Percentiles rank a stretch among this genome's conserved stretches.
These are phyloP conservation scores for Euclidium syriacum DNA, from an alignment of 345 rosid genomes.

Conservation along the genomic window DNA sequence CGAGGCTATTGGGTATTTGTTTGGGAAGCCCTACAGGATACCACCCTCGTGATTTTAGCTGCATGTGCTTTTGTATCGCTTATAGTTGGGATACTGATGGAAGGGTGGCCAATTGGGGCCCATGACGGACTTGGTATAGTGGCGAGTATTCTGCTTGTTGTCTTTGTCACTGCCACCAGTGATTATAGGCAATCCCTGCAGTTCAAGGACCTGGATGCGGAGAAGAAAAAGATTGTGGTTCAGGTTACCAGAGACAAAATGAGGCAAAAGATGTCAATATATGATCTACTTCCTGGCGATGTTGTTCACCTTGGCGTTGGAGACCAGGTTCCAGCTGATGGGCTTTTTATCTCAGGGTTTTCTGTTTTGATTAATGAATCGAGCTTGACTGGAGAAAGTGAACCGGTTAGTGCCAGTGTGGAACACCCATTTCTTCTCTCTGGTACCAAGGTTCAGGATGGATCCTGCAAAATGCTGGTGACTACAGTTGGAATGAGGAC, in stretches of 20 bases:
- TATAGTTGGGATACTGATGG: slow-evolving; percentile 57
- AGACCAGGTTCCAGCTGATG: slow-evolving; percentile 80
- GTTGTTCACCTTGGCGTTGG: slow-evolving; percentile 67
- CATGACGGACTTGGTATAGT: slow-evolving; percentile 75
- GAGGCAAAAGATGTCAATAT: slow-evolving; percentile 53
- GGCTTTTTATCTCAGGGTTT: slow-evolving; percentile 54
- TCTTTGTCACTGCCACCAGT: slow-evolving; percentile 67
- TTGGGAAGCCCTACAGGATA: slow-evolving; percentile 65
- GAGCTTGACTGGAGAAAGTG: slow-evolving; percentile 70
- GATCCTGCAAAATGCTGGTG: slow-evolving; percentile 78
- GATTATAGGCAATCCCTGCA: slow-evolving; percentile 65
- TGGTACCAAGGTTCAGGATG: slow-evolving; percentile 73
- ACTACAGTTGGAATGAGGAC: slow-evolving; percentile 92
- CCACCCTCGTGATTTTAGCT: slow-evolving; percentile 64
- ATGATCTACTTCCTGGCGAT: slow-evolving; percentile 76
- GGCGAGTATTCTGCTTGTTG: slow-evolving; percentile 60
- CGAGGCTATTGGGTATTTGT: slow-evolving; percentile 80
- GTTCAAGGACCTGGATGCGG: slow-evolving; percentile 63
- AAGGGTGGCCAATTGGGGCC: slow-evolving; percentile 78
- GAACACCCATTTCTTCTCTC: slow-evolving; percentile 62
- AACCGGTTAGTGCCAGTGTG: slow-evolving; percentile 39
- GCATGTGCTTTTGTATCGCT: slow-evolving; percentile 59
- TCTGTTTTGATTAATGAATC: slow-evolving; percentile 64
- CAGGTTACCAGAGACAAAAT: slow-evolving; percentile 57
- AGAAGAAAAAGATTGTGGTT: slow-evolving; percentile 53